Evolutionary conservation across 306 rosid genomes (phyloP), one percentile per base, ranked within the genome.

Genomic region (Cajanus cajan): DNA sequence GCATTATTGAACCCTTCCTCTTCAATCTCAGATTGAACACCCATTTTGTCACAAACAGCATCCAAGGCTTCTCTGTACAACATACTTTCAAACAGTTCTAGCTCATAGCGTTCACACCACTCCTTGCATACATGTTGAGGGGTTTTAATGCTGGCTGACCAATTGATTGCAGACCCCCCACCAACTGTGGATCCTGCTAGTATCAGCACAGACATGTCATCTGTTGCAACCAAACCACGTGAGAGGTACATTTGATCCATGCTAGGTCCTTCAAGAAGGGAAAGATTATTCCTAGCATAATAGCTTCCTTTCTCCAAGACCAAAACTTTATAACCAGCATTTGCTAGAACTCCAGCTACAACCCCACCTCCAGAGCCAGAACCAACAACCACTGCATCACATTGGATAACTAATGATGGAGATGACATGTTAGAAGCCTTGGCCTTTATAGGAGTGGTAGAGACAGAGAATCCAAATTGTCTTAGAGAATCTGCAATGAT

Each of bases 301-400:
- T 93, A 93, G 4, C 85, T 68, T 47, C 98, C 98, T 79, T 88
- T 89, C 82, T 93, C 96, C 75, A 93, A 79, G 7, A 91, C 96
- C 69, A 91, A 54, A 48, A 90, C 98, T 82, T 84, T 93, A 85
- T 89, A 89, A 31, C 94, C 97, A 0, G 95, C 98, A 54, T 78
- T 83, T 0, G 97, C 94, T 1, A 93, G 84, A 48, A 87, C 92
- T 1, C 98, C 95, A 7, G 97, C 94, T 18, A 85, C 81, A 5
- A 93, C 88, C 0, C 94, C 92, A 1, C 98, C 98, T 4, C 98
- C 97, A 1, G 95, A 91, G 59, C 98, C 97, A 0, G 98, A 90
- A 71, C 98, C 98, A 62, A 91, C 85, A 0, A 93, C 92, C 16
- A 91, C 92, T 0, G 87, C 97, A 41, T 93, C 98, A 48, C 98